phyloP scores from a whole-genome alignment of 768 basidiomycete genomes.

The Leccinum arenicola region DNA sequence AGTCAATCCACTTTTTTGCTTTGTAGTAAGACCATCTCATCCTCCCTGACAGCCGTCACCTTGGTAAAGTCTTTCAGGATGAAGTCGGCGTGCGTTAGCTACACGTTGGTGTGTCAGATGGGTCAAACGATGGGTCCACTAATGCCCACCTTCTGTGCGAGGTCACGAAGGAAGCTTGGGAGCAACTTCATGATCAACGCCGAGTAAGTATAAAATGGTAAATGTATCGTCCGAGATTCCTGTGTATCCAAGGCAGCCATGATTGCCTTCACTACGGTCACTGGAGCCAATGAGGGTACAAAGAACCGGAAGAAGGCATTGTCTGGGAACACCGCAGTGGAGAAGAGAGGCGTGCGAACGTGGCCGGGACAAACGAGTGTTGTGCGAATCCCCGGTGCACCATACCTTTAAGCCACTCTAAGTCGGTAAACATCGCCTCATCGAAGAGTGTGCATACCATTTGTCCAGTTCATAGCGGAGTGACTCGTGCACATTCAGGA shows the following conservation, averaged over 20 bases:
- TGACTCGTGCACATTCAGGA: slow-evolving; percentile 75
- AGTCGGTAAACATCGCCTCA: background rate
- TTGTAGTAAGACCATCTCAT: slow-evolving; percentile 39
- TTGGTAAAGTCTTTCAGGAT: slow-evolving; percentile 71
- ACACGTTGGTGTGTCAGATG: slow-evolving; percentile 11
- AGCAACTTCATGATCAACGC: slow-evolving; percentile 52
- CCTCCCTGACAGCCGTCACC: slow-evolving; percentile 53
- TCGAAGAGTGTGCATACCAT: slow-evolving; percentile 40
- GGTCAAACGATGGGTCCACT: background rate
- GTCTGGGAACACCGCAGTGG: slow-evolving; percentile 48
- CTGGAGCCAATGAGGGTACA: slow-evolving; percentile 69
- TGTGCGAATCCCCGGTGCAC: slow-evolving; percentile 76
- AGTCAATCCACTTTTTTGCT: slow-evolving; percentile 15
- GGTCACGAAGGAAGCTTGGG: slow-evolving; percentile 73
- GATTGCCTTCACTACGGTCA: slow-evolving; percentile 75
- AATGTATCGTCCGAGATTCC: slow-evolving; percentile 63
- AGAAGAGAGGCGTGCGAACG: slow-evolving; percentile 77
- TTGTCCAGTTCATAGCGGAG: slow-evolving; percentile 87
- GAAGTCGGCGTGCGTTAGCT: slow-evolving; percentile 70
- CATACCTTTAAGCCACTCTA: slow-evolving; percentile 46
- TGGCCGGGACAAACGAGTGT: slow-evolving; percentile 84
- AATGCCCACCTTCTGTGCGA: slow-evolving; percentile 66
- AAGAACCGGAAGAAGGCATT: slow-evolving; percentile 64
- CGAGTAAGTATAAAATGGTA: slow-evolving; percentile 73
- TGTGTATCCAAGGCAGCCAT: slow-evolving; percentile 80